phyloP scores from a whole-genome alignment of 805 yeast genomes.

The Schizosaccharomyces lindneri region DNA sequence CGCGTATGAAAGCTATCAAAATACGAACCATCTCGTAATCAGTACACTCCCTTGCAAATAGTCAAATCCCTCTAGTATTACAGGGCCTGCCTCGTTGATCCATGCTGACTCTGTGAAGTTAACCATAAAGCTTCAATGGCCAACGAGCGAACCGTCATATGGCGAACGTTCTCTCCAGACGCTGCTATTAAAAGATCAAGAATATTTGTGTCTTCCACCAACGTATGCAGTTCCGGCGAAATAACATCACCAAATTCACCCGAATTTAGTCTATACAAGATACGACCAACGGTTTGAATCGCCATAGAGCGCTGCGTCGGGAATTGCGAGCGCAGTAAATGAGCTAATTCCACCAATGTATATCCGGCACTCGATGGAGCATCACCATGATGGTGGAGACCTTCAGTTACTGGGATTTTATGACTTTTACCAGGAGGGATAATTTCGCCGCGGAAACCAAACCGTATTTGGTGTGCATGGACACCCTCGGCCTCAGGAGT shows the following conservation, averaged over 20 bases:
- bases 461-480: slow-evolving; percentile 38
- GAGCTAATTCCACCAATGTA: slow-evolving; percentile 60
- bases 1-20: no score
- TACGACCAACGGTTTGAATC: slow-evolving; percentile 65
- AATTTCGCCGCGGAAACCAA: slow-evolving; percentile 67
- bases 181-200: slow-evolving; percentile 37
- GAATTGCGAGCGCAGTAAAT: slow-evolving; percentile 49
- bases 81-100: background rate
- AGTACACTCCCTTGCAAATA: background rate
- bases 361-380: slow-evolving; percentile 83
- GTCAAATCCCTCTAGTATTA: background rate
- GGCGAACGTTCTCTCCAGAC: slow-evolving; percentile 41
- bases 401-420: slow-evolving; percentile 29
- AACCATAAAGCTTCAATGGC: slow-evolving; percentile 82
- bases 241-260: slow-evolving; percentile 22
- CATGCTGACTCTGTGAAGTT: slow-evolving; percentile 24
- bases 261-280: slow-evolving; percentile 53
- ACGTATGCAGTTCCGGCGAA: background rate
- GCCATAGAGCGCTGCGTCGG: slow-evolving; percentile 75
- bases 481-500: slow-evolving; percentile 19
- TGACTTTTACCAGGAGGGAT: slow-evolving; percentile 31
- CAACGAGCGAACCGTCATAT: slow-evolving; percentile 52
- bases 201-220: slow-evolving; percentile 35
- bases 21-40: background rate
- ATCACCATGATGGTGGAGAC: slow-evolving; percentile 78